phyloP scores from a whole-genome alignment of 2,329 filamentous ascomycete species.

The Diplodia sapinea region DNA sequence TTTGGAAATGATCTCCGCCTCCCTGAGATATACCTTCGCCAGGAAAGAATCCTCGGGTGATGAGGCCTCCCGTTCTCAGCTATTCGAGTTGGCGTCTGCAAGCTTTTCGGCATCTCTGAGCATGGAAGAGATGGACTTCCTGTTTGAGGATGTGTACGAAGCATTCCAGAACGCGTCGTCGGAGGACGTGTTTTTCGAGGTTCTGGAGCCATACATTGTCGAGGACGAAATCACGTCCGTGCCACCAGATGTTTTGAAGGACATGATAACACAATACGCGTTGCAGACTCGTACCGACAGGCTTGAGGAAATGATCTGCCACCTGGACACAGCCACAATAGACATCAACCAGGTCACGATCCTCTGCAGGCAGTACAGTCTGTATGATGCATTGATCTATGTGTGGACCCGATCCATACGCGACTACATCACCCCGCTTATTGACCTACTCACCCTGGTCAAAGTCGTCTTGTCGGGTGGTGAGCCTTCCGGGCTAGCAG shows the following conservation, averaged over 20 bases:
- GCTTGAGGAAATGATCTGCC: constrained; percentile 92
- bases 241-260: constrained; percentile 84
- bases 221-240: constrained; percentile 75
- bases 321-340: constrained; percentile 86
- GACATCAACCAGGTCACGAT: constrained; percentile 92
- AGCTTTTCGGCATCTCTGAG: constrained; percentile 84
- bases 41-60: constrained; percentile 59
- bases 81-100: constrained; percentile 79
- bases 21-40: constrained; percentile 84
- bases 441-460: constrained; percentile 75
- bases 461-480: constrained; percentile 62
- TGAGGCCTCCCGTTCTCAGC: constrained; percentile 62
- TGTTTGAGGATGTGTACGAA: constrained; percentile 90
- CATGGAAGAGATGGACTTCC: constrained; percentile 77
- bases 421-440: constrained; percentile 89
- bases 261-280: constrained; percentile 81
- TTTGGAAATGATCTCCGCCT: constrained; percentile 90
- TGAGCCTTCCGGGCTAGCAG: constrained; percentile 60
- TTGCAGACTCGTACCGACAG: constrained; percentile 74
- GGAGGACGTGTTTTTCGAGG: constrained; percentile 81
- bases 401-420: constrained; percentile 91
- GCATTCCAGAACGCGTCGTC: constrained; percentile 81
- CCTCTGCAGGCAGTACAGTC: constrained; percentile 86
- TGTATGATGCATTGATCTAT: constrained; percentile 95
- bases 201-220: constrained; percentile 85